phyloP scores from a whole-genome alignment of 169 alveolate species.

The Sarcocystis neurona region DNA sequence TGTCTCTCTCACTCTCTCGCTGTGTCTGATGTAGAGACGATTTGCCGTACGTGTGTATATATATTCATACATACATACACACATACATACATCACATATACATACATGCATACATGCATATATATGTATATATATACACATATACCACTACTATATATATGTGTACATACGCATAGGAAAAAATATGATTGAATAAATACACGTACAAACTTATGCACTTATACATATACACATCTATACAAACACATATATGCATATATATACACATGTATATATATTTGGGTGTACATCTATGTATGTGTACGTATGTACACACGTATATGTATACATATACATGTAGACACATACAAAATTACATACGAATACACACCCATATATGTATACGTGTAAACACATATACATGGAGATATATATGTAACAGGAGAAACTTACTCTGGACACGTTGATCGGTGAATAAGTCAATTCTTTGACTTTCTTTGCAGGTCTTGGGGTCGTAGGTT shows the following conservation, averaged over 20 bases:
- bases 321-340: too few species aligned
- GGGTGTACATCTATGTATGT: too few species aligned
- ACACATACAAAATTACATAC: background rate
- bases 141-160: background rate
- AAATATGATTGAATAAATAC: too few species aligned
- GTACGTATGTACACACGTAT: too few species aligned
- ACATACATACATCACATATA: too few species aligned
- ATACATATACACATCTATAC: background rate
- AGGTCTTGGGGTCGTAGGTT: conserved; percentile 57
- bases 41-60: too few species aligned
- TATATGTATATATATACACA: background rate
- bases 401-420: background rate
- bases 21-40: too few species aligned
- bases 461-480: conserved; percentile 83
- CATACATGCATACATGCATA: background rate
- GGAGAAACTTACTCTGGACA: conserved; percentile 69
- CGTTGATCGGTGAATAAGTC: conserved; percentile 95
- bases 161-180: too few species aligned
- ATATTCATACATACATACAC: too few species aligned
- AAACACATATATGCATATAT: background rate
- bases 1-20: too few species aligned
- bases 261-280: background rate
- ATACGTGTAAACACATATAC: background rate
- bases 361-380: background rate
- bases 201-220: background rate